Percentiles rank a stretch among this genome's conserved stretches.
Evolutionary conservation across 495 filamentous ascomycete species (phyloP).

Genomic region (Penicillium robsamsonii): DNA sequence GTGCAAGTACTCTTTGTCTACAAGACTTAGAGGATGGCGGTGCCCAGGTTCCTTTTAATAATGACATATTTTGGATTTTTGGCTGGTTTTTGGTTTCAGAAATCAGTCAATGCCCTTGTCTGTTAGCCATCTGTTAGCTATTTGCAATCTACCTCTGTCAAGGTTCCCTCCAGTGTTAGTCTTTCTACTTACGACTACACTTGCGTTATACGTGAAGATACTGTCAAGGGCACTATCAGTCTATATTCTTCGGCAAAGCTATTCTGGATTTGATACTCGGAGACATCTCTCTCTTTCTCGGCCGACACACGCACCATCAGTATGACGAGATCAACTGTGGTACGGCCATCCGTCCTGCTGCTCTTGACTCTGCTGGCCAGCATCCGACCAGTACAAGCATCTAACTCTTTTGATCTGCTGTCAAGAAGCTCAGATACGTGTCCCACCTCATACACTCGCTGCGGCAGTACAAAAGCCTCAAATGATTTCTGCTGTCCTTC

Average conservation of each 20-base stretch:
- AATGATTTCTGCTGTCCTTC: conserved; percentile 73
- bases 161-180: conserved; percentile 9
- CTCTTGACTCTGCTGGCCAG: conserved; percentile 26
- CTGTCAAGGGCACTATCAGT: background rate
- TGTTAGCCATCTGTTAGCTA: conserved; percentile 6
- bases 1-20: conserved; percentile 23
- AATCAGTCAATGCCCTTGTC: conserved; percentile 16
- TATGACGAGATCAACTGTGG: conserved; percentile 22
- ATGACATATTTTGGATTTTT: conserved; percentile 10
- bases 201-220: conserved; percentile 1
- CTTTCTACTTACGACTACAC: background rate
- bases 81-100: conserved; percentile 14
- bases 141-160: conserved; percentile 1
- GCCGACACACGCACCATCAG: conserved; percentile 2
- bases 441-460: conserved; percentile 47
- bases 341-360: conserved; percentile 23
- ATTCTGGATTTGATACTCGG: background rate
- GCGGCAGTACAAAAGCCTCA: conserved; percentile 56
- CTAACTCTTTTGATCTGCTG: conserved; percentile 31
- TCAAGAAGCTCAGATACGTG: conserved; percentile 42
- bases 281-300: background rate
- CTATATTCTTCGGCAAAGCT: background rate
- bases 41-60: background rate
- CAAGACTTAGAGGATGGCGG: conserved; percentile 12
- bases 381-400: conserved; percentile 31